phyloP scores from a whole-genome alignment of 2,329 filamentous ascomycete species.

The Fusarium staphyleae region DNA sequence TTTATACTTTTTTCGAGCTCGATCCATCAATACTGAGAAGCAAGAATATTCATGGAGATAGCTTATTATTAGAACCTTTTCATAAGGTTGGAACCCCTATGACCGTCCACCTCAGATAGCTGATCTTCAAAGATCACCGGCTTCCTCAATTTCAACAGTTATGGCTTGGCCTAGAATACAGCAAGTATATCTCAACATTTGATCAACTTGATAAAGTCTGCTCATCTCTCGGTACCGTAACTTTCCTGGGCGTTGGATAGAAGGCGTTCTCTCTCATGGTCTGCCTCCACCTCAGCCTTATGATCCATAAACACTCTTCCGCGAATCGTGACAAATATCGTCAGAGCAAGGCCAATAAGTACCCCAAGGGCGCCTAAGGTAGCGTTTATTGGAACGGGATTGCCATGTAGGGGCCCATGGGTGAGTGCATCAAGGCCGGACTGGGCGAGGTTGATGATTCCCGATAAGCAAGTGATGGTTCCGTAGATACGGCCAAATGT shows the following conservation, averaged over 20 bases:
- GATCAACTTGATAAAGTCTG: too few species aligned
- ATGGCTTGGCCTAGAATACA: too few species aligned
- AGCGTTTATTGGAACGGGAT: constrained; percentile 19
- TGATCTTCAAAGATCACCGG: too few species aligned
- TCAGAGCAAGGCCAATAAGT: constrained; percentile 6
- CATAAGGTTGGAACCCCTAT: too few species aligned
- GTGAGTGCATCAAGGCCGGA: constrained; percentile 73
- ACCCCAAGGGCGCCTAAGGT: constrained; percentile 10
- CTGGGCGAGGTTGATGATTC: constrained; percentile 75
- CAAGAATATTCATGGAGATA: too few species aligned
- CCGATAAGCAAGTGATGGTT: constrained; percentile 75
- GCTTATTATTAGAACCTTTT: too few species aligned
- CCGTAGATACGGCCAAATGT: constrained; percentile 84
- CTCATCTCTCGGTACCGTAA: constrained; percentile 13
- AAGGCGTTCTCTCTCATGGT: constrained; percentile 22
- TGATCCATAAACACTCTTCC: constrained; percentile 24
- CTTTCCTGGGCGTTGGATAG: constrained; percentile 10
- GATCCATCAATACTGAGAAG: too few species aligned
- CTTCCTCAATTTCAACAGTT: too few species aligned
- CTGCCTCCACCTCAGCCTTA: constrained; percentile 22
- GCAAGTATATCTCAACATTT: too few species aligned
- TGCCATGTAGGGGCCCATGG: constrained; percentile 39
- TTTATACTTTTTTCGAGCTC: too few species aligned
- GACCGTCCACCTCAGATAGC: too few species aligned
- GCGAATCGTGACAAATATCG: constrained; percentile 10